Base-by-base conservation (phyloP, 257 asterid genomes). In the Catharanthus roseus region DNA sequence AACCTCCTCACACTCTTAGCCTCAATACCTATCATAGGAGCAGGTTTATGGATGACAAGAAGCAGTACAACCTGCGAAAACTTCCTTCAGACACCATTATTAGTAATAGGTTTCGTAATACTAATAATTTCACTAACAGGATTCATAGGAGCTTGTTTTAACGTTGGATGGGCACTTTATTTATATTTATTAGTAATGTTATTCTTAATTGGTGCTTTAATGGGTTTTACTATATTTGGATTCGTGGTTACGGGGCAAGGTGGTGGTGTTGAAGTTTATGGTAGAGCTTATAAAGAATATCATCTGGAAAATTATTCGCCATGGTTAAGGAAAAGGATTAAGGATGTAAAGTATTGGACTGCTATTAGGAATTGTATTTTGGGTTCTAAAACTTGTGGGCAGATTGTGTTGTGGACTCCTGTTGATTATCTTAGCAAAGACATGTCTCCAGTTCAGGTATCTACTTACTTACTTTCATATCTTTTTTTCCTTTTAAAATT, bases 21-120 rank as follows among this genome's bases (percentile, higher is more conserved):
- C 39, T 95, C 99, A 6, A 90, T 95, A 10, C 99, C 99, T 9
- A 91, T 95, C 31, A 95, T 95, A 68, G 99, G 99, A 2, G 97
- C 99, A 0, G 97, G 99, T 8, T 49, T 95, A 7, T 95, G 97
- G 97, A 86, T 95, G 96, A 88, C 96, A 5, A 72, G 82, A 62
- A 95, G 96, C 81, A 91, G 89, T 77, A 82, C 95, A 0, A 87
- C 95, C 1, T 95, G 99, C 50, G 97, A 95, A 58, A 86, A 87
- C 79, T 89, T 95, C 74, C 93, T 95, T 2, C 99, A 95, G 26
- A 90, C 88, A 4, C 99, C 99, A 3, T 97, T 95, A 1, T 49
- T 95, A 4, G 80, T 87, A 13, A 73, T 91, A 0, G 99, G 99
- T 0, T 95, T 95, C 76, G 57, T 95, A 0, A 85, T 91, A 50